A percentile compares a stretch with the other conserved stretches of the same genome.
Conservation (phyloP, 2,329 filamentous ascomycete species). For the Paraconiothyrium sp. region DNA sequence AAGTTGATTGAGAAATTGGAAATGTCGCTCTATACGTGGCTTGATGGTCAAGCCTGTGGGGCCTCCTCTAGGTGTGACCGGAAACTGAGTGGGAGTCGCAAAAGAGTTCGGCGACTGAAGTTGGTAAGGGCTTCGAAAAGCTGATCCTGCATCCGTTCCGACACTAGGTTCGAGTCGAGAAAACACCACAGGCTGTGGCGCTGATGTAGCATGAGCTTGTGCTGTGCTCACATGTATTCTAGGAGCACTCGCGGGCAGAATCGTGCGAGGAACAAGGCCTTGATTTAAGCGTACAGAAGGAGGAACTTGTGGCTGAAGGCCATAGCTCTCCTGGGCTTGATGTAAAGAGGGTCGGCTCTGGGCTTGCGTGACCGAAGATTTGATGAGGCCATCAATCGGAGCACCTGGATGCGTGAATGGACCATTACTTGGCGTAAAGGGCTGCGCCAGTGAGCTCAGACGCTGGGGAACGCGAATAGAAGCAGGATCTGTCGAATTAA, state of each 20-base stretch:
- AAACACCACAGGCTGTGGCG: slow-evolving; percentile 23
- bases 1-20: slow-evolving; percentile 55
- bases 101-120: slow-evolving; percentile 5
- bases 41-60: slow-evolving; percentile 46
- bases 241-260: slow-evolving; percentile 29
- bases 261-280: slow-evolving; percentile 40
- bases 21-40: slow-evolving; percentile 57
- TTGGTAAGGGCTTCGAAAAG: neutral
- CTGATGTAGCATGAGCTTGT: slow-evolving; percentile 6
- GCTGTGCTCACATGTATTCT: neutral
- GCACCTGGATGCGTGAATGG: neutral
- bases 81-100: neutral
- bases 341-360: neutral
- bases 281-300: slow-evolving; percentile 16
- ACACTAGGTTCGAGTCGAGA: slow-evolving; percentile 5
- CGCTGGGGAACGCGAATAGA: slow-evolving; percentile 1
- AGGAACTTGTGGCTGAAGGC: slow-evolving; percentile 13
- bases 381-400: neutral
- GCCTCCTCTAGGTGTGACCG: slow-evolving; percentile 23
- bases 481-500: neutral
- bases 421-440: slow-evolving; percentile 5
- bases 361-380: neutral
- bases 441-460: neutral
- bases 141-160: neutral
- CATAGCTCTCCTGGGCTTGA: neutral